Base-by-base conservation (phyloP, 768 basidiomycete genomes). In the Hypsizygus marmoreus region DNA sequence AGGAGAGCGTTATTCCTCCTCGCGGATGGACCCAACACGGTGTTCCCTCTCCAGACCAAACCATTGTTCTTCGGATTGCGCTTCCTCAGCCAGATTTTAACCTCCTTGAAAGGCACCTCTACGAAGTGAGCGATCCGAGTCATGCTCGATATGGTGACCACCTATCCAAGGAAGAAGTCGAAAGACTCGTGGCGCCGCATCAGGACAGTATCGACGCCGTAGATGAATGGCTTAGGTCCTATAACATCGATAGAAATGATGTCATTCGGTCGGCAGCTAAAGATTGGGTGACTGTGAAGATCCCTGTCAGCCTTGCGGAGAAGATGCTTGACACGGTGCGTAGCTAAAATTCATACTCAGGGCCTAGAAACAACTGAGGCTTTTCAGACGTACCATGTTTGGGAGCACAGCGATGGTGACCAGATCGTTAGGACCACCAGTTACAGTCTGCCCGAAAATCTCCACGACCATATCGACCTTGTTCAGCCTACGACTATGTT, bases 401-500 rank as follows among this genome's bases (percentile, higher is more conserved):
- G 80, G 75, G 69, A 74, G 39, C 79, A 88, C 56, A 57, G 61
- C 9, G 64, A 67, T 16, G 84, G 79, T 2, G 77, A 80, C 26
- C 61, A 69, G 8, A 60, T 86, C 30, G 68, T 87, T 45, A 78
- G 87, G 41, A 84, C 87, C 13, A 81, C 79, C 4, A 71, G 70
- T 50, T 88, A 87, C 67, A 82, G 79, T 55, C 75, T 89, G 20
- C 86, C 87, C 0, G 68, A 70, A 34, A 49, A 74, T 45, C 60
- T 88, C 25, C 74, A 82, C 54, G 64, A 67, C 6, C 84, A 87
- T 54, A 59, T 88, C 45, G 84, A 86, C 30, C 63, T 87, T 24
- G 69, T 88, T 24, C 84, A 87, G 47, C 86, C 87, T 0, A 88
- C 87, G 2, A 88, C 84, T 2, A 74, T 80, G 58, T 89, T 88